These are phyloP conservation scores for Moesziomyces aphidis DNA, from an alignment of 1,284 basidiomycete genomes.

Conservation along the genomic window DNA sequence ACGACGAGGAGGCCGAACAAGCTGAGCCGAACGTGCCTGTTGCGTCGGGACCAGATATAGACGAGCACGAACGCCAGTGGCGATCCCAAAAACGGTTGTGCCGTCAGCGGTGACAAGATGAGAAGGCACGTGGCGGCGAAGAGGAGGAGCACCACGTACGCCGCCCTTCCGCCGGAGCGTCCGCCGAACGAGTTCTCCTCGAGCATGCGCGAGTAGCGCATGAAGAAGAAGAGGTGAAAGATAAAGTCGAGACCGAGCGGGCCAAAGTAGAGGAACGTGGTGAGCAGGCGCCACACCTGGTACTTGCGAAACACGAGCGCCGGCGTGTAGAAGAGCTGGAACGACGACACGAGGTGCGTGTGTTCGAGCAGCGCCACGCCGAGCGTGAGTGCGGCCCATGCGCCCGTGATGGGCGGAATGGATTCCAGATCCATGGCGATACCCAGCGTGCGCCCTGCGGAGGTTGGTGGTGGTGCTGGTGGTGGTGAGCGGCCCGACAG, in stretches of 20 bases:
- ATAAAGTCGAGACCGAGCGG: slow-evolving; percentile 86
- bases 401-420: slow-evolving; percentile 60
- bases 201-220: slow-evolving; percentile 94
- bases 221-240: slow-evolving; percentile 98
- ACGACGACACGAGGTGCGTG: slow-evolving; percentile 53
- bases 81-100: slow-evolving; percentile 50
- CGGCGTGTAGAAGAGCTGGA: slow-evolving; percentile 62
- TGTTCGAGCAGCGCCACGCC: slow-evolving; percentile 54
- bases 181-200: slow-evolving; percentile 96
- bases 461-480: slow-evolving; percentile 2
- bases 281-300: slow-evolving; percentile 87
- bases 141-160: slow-evolving; percentile 89
- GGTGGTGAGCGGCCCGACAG: no score
- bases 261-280: slow-evolving; percentile 96
- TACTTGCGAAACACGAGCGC: slow-evolving; percentile 52
- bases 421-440: slow-evolving; percentile 59
- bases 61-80: slow-evolving; percentile 76
- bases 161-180: slow-evolving; percentile 78
- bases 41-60: slow-evolving; percentile 94
- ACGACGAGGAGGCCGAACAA: slow-evolving; percentile 94
- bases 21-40: slow-evolving; percentile 92
- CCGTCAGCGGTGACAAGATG: slow-evolving; percentile 68
- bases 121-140: slow-evolving; percentile 79
- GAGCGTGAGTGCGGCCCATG: slow-evolving; percentile 55
- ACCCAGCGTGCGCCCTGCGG: no score